Conservation (phyloP, 768 basidiomycete species). For the Pisolithus microcarpus region DNA sequence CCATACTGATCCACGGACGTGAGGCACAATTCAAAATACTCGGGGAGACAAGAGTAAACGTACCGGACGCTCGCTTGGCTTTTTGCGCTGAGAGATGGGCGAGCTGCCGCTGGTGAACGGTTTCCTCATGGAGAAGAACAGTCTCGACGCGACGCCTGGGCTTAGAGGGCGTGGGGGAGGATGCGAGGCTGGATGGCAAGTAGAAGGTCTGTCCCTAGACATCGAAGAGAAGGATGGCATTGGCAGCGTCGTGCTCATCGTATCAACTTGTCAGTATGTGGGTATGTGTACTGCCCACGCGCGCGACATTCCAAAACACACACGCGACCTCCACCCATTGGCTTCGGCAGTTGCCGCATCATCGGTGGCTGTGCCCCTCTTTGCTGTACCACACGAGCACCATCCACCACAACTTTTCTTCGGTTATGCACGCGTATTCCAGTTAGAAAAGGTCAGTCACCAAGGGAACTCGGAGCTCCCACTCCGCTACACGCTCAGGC, state of each 20-base stretch:
- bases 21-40: conserved; percentile 5
- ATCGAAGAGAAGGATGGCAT: conserved; percentile 9
- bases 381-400: no score
- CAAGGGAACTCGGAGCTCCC: no score
- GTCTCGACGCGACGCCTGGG: conserved; percentile 19
- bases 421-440: no score
- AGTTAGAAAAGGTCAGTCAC: no score
- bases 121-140: conserved; percentile 25
- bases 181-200: not conserved
- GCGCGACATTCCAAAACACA: no score
- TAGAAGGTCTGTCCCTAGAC: conserved; percentile 2
- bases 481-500: not conserved
- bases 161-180: conserved; percentile 2
- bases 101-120: conserved; percentile 15
- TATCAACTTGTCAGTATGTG: not conserved
- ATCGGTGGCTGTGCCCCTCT: no score
- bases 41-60: conserved; percentile 5
- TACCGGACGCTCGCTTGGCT: conserved; percentile 12
- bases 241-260: conserved; percentile 11
- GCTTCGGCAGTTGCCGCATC: no score
- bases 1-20: conserved; percentile 14
- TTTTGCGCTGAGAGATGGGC: conserved; percentile 15
- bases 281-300: no score
- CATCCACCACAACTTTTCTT: no score
- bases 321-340: no score